Conservation (phyloP, 2,329 filamentous ascomycete genomes). For the Camillea tinctor region DNA sequence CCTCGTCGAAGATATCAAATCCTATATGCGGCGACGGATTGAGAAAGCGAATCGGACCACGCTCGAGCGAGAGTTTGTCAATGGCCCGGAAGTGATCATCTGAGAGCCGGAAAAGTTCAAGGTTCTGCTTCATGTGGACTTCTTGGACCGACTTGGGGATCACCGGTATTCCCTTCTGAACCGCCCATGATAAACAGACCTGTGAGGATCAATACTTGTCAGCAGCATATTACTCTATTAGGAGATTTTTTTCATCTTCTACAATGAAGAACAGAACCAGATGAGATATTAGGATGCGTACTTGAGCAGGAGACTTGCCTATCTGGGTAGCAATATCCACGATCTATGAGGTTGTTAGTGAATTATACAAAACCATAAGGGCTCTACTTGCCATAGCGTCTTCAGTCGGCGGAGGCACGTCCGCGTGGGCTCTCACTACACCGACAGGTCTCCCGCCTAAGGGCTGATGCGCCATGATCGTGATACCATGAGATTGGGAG, state of each 20-base stretch:
- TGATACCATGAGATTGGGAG: conserved; percentile 9
- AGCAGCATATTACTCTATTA: not conserved
- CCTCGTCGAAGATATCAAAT: conserved; percentile 17
- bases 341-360: conserved; percentile 1
- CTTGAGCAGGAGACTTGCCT: conserved; percentile 12
- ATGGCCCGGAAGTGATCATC: conserved; percentile 9
- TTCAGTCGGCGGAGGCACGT: conserved; percentile 9
- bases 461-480: conserved; percentile 15
- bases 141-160: conserved; percentile 13
- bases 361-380: not conserved
- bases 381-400: conserved; percentile 9
- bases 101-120: conserved; percentile 6
- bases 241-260: not conserved
- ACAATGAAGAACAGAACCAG: not conserved
- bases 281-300: conserved; percentile 2
- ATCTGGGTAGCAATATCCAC: conserved; percentile 6
- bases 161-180: conserved; percentile 12
- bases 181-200: conserved; percentile 11
- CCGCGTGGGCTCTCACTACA: conserved; percentile 10
- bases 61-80: conserved; percentile 3
- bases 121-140: conserved; percentile 11
- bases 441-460: conserved; percentile 15
- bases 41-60: conserved; percentile 13
- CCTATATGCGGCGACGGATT: conserved; percentile 14
- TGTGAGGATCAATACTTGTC: not conserved